Conservation (phyloP, 177 flowering plant genomes). For the Tripterygium wilfordii region DNA sequence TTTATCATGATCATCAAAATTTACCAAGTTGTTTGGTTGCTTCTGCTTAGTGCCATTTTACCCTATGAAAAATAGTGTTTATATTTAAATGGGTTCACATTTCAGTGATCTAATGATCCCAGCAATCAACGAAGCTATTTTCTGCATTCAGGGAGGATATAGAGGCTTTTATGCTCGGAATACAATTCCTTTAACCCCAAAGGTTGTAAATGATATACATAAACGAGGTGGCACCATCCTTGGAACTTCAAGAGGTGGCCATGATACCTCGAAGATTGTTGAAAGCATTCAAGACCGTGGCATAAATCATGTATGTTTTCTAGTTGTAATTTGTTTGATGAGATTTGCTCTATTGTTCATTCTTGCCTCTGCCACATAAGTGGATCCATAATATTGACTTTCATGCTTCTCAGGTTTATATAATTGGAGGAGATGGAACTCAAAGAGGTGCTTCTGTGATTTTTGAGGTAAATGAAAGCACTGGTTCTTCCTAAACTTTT, state of each 20-base stretch:
- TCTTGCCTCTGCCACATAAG: no score
- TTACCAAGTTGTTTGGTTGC: no score
- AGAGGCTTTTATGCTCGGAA: conserved; percentile 31
- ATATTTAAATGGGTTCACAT: no score
- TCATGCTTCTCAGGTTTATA: conserved; percentile 15
- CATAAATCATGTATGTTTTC: conserved; percentile 20
- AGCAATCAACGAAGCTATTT: no score
- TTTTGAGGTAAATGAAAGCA: conserved; percentile 16
- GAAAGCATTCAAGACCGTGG: conserved; percentile 31
- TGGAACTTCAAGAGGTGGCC: conserved; percentile 29
- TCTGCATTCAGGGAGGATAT: conserved; percentile 26
- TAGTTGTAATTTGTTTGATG: neutral
- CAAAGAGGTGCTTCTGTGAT: conserved; percentile 26
- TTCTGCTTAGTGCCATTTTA: no score
- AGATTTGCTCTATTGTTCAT: no score
- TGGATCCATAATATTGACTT: no score
- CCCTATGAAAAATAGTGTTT: no score
- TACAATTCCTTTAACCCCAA: conserved; percentile 21
- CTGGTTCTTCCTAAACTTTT: neutral
- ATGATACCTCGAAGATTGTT: conserved; percentile 24
- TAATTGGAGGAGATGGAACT: conserved; percentile 31
- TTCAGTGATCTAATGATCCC: no score
- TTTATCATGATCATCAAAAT: no score
- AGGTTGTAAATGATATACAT: conserved; percentile 25
- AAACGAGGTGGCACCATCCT: conserved; percentile 32